A percentile compares a stretch with the other conserved stretches of the same genome.
phyloP scores from a whole-genome alignment of 768 basidiomycete genomes.

The Lentinula edodes region DNA sequence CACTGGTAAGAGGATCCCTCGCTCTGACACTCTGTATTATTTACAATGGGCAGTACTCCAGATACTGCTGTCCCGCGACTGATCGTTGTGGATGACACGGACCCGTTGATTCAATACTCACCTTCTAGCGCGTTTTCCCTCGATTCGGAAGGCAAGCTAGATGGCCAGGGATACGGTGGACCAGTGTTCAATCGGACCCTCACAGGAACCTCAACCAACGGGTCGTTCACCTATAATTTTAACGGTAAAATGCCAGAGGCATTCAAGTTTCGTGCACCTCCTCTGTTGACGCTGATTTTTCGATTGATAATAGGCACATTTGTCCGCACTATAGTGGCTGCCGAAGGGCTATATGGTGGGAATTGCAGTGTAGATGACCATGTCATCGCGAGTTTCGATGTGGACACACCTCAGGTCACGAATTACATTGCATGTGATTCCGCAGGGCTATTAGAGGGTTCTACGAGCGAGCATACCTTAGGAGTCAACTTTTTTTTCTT shows the following conservation, averaged over 20 bases:
- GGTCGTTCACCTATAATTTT: not conserved
- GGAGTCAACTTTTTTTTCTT: not conserved
- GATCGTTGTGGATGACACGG: conserved; percentile 2
- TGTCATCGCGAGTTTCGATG: not conserved
- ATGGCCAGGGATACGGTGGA: not conserved
- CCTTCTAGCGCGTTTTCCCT: not conserved
- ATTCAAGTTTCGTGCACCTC: too few relatives aligned
- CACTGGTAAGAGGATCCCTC: too few relatives aligned
- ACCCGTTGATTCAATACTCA: not conserved
- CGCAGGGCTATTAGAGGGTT: not conserved
- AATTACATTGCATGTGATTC: conserved; percentile 4
- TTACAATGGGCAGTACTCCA: not conserved
- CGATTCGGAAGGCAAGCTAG: not conserved
- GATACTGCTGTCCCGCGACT: not conserved
- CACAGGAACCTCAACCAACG: not conserved
- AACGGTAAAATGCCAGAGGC: not conserved
- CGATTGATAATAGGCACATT: not conserved
- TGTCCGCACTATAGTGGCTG: not conserved
- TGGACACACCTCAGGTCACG: not conserved
- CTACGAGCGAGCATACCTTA: not conserved
- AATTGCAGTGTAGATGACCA: not conserved
- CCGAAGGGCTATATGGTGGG: not conserved
- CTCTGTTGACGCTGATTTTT: not conserved
- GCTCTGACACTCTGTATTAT: too few relatives aligned
- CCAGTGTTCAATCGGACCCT: not conserved